Evolutionary conservation across 179 eudicot genomes (phyloP).

Genomic region (Carnegiea gigantea): DNA sequence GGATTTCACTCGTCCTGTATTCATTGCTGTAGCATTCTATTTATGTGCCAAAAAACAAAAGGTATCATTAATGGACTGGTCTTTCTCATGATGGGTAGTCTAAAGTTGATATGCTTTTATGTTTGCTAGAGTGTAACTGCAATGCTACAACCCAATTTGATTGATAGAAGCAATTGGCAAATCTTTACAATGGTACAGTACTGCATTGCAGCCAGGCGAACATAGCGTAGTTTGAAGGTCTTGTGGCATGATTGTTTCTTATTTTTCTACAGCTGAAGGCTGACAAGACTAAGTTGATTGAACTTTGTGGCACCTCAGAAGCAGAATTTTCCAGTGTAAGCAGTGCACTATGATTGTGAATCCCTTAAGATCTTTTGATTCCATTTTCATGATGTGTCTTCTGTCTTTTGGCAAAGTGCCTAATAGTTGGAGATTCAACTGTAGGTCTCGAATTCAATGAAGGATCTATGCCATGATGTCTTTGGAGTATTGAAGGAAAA

Average conservation of each 20-base stretch:
- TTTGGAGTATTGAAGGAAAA: conserved; percentile 80
- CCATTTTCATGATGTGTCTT: not conserved
- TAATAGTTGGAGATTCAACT: conserved; percentile 16
- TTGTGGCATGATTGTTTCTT: not conserved
- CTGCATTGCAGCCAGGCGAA: not conserved
- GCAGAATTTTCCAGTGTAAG: conserved; percentile 83
- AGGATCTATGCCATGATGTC: conserved; percentile 78
- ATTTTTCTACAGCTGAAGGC: conserved; percentile 68
- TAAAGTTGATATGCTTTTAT: not conserved
- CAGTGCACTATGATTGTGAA: not conserved
- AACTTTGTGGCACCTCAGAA: conserved; percentile 89
- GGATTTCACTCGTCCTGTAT: conserved; percentile 84
- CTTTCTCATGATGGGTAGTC: not conserved
- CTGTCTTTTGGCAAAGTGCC: not conserved
- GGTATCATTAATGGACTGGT: conserved; percentile 33
- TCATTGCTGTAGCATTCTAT: conserved; percentile 86
- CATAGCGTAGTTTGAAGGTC: not conserved
- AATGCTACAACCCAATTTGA: not conserved
- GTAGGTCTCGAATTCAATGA: conserved; percentile 87
- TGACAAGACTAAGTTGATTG: conserved; percentile 79
- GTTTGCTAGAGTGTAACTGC: not conserved
- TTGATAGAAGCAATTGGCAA: not conserved
- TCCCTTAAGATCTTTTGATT: not conserved
- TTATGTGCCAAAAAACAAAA: conserved; percentile 87
- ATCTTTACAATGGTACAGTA: not conserved